Conservation (phyloP, 2,329 filamentous ascomycete species). For the Hymenoscyphus repandus region DNA sequence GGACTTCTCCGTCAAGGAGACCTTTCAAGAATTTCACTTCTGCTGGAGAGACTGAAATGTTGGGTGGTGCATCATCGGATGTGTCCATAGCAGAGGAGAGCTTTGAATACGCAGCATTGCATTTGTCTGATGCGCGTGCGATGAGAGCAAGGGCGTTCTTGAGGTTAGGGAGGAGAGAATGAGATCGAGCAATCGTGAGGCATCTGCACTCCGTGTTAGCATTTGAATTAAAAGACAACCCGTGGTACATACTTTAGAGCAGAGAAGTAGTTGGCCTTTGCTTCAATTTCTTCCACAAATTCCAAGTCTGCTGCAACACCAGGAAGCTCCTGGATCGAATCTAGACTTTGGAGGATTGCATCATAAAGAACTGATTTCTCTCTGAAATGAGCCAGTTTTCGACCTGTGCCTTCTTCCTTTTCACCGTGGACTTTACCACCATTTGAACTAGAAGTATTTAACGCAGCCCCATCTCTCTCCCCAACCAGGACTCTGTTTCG, state of each 20-base stretch:
- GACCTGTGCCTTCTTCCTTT: conserved; percentile 64
- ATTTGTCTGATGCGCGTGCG: conserved; percentile 63
- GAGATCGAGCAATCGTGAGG: conserved; percentile 79
- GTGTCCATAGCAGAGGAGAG: conserved; percentile 36
- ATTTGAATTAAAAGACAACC: neutral
- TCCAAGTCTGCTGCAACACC: conserved; percentile 80
- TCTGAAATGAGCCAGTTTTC: conserved; percentile 72
- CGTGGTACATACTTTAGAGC: conserved; percentile 69
- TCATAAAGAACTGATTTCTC: conserved; percentile 89
- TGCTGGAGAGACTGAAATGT: conserved; percentile 58
- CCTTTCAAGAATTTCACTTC: conserved; percentile 54
- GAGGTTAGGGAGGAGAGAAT: conserved; percentile 66
- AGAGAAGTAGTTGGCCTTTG: conserved; percentile 76
- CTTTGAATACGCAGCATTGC: conserved; percentile 44
- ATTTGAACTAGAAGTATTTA: conserved; percentile 42
- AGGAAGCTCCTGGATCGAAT: conserved; percentile 82
- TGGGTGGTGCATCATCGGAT: conserved; percentile 48
- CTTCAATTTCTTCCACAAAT: conserved; percentile 73
- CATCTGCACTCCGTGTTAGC: conserved; percentile 46
- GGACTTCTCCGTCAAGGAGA: conserved; percentile 65
- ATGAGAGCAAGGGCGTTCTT: conserved; percentile 83
- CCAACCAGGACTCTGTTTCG: conserved; percentile 87
- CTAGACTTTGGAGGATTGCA: conserved; percentile 82
- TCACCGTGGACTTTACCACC: conserved; percentile 50
- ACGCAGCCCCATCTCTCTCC: conserved; percentile 67